These are phyloP conservation scores for Athelia psychrophila DNA, from an alignment of 1,284 basidiomycete genomes.

Conservation along the genomic window DNA sequence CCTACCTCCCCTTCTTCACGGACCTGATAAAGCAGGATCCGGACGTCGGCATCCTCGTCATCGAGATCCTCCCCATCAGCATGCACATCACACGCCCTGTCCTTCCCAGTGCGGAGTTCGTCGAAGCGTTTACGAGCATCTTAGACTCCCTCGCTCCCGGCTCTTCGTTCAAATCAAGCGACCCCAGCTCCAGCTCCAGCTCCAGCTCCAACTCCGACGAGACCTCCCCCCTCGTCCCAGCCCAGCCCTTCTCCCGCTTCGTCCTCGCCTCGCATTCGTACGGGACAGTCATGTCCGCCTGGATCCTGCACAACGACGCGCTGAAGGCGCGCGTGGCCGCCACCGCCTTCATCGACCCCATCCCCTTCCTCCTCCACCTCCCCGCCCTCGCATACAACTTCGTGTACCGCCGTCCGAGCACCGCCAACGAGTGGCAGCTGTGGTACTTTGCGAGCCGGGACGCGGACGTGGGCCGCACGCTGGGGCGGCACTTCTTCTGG, in stretches of 20 bases:
- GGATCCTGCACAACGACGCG: conserved; percentile 35
- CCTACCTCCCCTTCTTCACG: conserved; percentile 49
- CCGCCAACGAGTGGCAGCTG: conserved; percentile 61
- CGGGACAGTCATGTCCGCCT: conserved; percentile 54
- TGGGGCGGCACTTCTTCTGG: conserved; percentile 66
- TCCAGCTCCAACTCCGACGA: no score
- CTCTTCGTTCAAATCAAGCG: no score
- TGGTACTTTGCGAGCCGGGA: conserved; percentile 69
- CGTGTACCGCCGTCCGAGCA: conserved; percentile 50
- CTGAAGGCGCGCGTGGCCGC: conserved; percentile 28
- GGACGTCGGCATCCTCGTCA: conserved; percentile 51
- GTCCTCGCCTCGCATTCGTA: conserved; percentile 59
- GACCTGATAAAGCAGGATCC: conserved; percentile 38
- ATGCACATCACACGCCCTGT: conserved; percentile 53
- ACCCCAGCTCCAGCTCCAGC: no score
- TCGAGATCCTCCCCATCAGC: conserved; percentile 59
- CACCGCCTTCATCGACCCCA: conserved; percentile 56
- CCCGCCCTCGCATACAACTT: conserved; percentile 64
- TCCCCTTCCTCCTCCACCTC: conserved; percentile 60
- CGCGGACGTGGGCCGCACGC: conserved; percentile 54
- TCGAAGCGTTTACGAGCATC: conserved; percentile 34
- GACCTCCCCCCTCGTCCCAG: no score
- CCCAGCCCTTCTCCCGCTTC: conserved; percentile 33
- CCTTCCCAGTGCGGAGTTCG: conserved; percentile 33
- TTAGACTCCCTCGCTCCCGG: conserved; percentile 40